A percentile compares a stretch with the other conserved stretches of the same genome.
phyloP scores from a whole-genome alignment of 306 rosid species.

The Citrullus mucosospermus region DNA sequence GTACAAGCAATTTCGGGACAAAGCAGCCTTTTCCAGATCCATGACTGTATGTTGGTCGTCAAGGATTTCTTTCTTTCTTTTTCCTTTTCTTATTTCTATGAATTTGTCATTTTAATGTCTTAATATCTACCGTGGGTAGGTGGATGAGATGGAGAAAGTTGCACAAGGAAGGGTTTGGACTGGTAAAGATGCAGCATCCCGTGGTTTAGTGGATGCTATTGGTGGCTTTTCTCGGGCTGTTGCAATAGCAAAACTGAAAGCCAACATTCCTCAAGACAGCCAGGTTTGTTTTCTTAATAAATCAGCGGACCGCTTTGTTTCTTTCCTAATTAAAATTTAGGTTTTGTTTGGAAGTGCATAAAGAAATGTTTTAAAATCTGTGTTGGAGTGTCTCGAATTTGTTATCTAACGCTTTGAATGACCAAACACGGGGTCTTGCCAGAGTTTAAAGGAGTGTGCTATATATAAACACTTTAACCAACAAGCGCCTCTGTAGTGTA shows the following conservation, averaged over 20 bases:
- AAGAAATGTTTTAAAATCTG: too few species aligned
- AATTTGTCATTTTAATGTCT: neutral
- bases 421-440: too few species aligned
- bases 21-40: constrained; percentile 81
- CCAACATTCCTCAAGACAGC: constrained; percentile 77
- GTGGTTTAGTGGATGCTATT: constrained; percentile 77
- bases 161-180: constrained; percentile 98
- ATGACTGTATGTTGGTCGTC: constrained; percentile 46
- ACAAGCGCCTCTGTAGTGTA: too few species aligned
- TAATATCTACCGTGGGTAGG: constrained; percentile 24
- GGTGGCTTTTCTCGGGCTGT: constrained; percentile 89
- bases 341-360: too few species aligned
- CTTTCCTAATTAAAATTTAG: neutral
- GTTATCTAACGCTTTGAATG: too few species aligned
- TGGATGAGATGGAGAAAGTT: constrained; percentile 85
- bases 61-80: neutral
- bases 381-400: too few species aligned
- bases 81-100: neutral
- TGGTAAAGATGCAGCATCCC: constrained; percentile 67
- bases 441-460: too few species aligned
- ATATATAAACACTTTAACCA: too few species aligned
- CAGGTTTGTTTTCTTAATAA: constrained; percentile 26
- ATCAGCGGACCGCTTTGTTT: neutral
- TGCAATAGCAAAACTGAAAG: constrained; percentile 82
- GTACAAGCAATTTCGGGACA: constrained; percentile 77